Conservation (phyloP, 257 asterid species). For the Przewalskia tangutica region DNA sequence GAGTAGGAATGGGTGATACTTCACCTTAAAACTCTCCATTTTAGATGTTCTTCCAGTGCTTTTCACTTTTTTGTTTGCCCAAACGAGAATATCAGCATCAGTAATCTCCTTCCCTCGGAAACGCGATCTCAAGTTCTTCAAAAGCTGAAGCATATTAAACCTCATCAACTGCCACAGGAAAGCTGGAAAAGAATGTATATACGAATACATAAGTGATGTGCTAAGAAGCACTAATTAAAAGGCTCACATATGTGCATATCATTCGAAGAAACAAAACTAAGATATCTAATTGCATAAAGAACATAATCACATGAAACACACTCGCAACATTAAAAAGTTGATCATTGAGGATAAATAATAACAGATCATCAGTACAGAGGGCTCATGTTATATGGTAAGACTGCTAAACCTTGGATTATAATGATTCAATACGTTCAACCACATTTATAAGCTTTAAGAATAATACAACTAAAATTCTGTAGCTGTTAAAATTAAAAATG, state of each 20-base stretch:
- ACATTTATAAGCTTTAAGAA: neutral
- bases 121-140: slow-evolving; percentile 80
- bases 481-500: neutral
- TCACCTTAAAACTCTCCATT: slow-evolving; percentile 90
- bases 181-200: slow-evolving; percentile 44
- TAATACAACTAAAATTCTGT: neutral
- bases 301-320: neutral
- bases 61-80: slow-evolving; percentile 93
- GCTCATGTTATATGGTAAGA: neutral
- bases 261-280: neutral
- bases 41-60: slow-evolving; percentile 58
- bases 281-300: neutral
- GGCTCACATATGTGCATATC: neutral
- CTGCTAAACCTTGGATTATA: neutral
- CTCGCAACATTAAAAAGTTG: neutral
- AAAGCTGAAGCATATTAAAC: slow-evolving; percentile 88
- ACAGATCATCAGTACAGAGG: neutral
- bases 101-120: slow-evolving; percentile 84
- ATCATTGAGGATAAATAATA: neutral
- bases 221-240: neutral
- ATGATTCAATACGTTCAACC: neutral
- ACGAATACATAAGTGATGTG: neutral
- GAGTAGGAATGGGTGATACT: slow-evolving; percentile 2
- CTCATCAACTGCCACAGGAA: slow-evolving; percentile 99
- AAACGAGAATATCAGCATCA: slow-evolving; percentile 74